phyloP scores from a whole-genome alignment of 768 basidiomycete genomes.

The Nidularia pulvinata region DNA sequence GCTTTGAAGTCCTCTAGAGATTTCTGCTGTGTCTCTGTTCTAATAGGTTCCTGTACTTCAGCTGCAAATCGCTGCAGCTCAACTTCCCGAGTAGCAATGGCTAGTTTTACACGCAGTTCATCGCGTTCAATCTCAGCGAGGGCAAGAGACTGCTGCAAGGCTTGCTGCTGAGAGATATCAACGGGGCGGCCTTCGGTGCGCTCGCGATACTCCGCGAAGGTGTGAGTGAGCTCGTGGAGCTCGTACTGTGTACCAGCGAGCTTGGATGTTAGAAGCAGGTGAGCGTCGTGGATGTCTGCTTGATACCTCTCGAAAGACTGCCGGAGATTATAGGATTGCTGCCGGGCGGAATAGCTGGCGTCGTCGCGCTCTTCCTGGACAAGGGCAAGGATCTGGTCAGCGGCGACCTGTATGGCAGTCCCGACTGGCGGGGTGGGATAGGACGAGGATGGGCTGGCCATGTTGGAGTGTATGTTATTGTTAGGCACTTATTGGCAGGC shows the following conservation, averaged over 20 bases:
- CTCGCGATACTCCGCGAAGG: background rate
- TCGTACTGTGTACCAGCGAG: background rate
- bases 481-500: no score
- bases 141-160: background rate
- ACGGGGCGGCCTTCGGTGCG: background rate
- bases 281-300: background rate
- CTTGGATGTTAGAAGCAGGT: background rate
- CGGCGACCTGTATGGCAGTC: background rate
- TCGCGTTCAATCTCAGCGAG: background rate
- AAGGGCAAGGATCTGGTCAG: background rate
- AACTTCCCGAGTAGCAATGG: background rate
- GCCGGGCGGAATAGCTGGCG: background rate
- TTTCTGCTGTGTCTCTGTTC: background rate
- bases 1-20: background rate
- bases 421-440: background rate
- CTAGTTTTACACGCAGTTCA: background rate
- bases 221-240: background rate
- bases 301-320: background rate
- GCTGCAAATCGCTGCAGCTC: background rate
- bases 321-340: background rate
- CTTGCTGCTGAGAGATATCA: background rate
- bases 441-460: no score
- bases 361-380: background rate
- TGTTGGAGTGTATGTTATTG: no score
- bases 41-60: background rate